Conservation (phyloP, 2,329 filamentous ascomycete species). For the Grosmannia serpens region DNA sequence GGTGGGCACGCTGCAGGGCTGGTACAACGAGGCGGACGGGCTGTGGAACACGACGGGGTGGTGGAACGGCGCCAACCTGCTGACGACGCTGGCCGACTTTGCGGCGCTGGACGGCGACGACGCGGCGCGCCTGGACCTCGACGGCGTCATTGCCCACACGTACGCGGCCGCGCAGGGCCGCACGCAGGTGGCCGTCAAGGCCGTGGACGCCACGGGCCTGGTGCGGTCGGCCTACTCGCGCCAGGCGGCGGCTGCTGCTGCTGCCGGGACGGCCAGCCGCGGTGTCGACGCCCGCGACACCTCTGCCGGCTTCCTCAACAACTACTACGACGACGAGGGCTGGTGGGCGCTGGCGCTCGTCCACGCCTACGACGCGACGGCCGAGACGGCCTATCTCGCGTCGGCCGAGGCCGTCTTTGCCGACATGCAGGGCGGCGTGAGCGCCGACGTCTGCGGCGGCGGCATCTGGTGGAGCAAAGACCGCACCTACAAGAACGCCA, state of each 20-base stretch:
- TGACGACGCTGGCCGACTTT: constrained; percentile 51
- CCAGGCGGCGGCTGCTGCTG: constrained; percentile 7
- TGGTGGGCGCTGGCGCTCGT: constrained; percentile 54
- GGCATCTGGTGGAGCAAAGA: constrained; percentile 48
- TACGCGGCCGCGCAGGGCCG: constrained; percentile 32
- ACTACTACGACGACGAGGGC: constrained; percentile 49
- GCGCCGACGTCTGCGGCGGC: constrained; percentile 34
- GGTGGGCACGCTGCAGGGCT: constrained; percentile 39
- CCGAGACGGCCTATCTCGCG: constrained; percentile 33
- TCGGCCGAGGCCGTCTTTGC: constrained; percentile 41
- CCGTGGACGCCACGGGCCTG: constrained; percentile 22
- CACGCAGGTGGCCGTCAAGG: constrained; percentile 26
- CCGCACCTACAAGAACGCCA: constrained; percentile 37
- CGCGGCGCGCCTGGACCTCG: constrained; percentile 26
- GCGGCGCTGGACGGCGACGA: constrained; percentile 21
- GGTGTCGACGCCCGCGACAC: constrained; percentile 18
- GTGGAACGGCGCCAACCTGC: constrained; percentile 62
- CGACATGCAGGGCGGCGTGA: constrained; percentile 36
- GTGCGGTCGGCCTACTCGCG: constrained; percentile 25
- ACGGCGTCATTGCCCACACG: constrained; percentile 31
- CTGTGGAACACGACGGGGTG: constrained; percentile 55
- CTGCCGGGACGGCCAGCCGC: neutral
- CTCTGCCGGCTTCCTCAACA: constrained; percentile 37
- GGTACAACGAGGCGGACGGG: constrained; percentile 49
- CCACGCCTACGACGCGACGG: constrained; percentile 38